Evolutionary conservation across 2,329 filamentous ascomycete genomes (phyloP), one percentile per base, ranked within the genome.

Genomic region (Cytospora paraplurivora): DNA sequence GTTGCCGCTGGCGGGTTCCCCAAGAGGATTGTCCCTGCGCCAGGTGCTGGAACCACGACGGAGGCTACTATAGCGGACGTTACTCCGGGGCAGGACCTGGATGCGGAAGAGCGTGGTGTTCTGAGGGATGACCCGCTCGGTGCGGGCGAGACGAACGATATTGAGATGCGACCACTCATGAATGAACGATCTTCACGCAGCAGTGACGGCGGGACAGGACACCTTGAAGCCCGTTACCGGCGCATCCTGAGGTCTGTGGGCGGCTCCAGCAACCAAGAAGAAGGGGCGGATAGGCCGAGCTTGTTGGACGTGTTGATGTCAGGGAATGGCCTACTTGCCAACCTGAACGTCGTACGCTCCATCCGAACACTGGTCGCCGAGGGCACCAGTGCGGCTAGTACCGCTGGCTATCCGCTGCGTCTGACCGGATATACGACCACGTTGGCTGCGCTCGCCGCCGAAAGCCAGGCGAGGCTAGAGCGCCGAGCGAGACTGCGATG

Each of bases 71-170:
- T 33, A 7, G 66, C 64, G 38, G 58, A 68, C 12, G 60, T 62
- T 15, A 69, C 69, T 6, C 66, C 70, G 19, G 67, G 56, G 19
- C 82, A 86, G 69, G 82, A 85, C 66, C 72, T 82, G 59, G 85
- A 87, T 67, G 79, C 81, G 1, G 85, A 86, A 67, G 85, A 87
- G 70, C 78, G 83, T 15, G 84, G 83, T 3, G 75, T 84, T 8
- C 70, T 77, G 49, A 74, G 79, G 62, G 75, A 77, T 64, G 76
- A 75, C 52, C 71, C 74, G 50, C 71, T 72, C 3, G 68, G 70
- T 10, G 63, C 70, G n/a, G 75, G 77, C 58, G 78, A 77, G 59
- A 72, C 72, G 6, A 72, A 76, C n/a, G 76, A 77, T 50, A 76
- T 83, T 21, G 83, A 85, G 68, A 71, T 84, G 72, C 77, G 76